Evolutionary conservation across 257 asterid species (phyloP).

Genomic region (Craterostigma plantagineum): DNA sequence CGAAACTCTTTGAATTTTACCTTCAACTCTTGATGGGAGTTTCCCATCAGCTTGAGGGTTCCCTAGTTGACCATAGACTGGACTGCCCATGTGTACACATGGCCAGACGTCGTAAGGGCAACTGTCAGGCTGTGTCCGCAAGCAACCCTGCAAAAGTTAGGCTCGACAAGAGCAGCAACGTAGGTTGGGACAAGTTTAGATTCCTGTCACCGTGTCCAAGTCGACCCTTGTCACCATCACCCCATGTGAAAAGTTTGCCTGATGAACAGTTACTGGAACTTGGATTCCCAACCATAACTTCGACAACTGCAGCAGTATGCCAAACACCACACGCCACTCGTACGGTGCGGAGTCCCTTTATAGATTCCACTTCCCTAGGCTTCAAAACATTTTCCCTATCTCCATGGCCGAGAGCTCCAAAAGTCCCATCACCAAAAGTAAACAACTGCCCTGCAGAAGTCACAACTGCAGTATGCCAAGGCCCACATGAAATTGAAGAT

Average conservation of each 20-base stretch:
- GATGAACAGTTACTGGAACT: constrained; percentile 77
- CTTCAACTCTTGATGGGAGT: constrained; percentile 71
- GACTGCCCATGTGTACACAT: constrained; percentile 82
- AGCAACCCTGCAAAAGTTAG: neutral
- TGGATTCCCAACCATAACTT: constrained; percentile 80
- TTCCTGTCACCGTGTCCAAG: constrained; percentile 87
- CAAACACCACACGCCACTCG: constrained; percentile 88
- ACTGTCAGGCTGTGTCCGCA: neutral
- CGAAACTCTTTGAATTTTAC: constrained; percentile 52
- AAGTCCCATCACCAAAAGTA: constrained; percentile 90
- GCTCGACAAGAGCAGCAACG: neutral
- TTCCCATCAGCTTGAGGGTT: constrained; percentile 76
- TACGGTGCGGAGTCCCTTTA: constrained; percentile 81
- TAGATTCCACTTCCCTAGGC: constrained; percentile 84
- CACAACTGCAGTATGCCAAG: constrained; percentile 94
- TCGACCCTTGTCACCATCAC: constrained; percentile 82
- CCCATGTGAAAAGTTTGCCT: constrained; percentile 90
- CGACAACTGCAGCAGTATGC: constrained; percentile 97
- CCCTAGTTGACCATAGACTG: constrained; percentile 86
- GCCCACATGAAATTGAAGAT: constrained; percentile 77
- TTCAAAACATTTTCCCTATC: constrained; percentile 45
- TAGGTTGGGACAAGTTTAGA: constrained; percentile 33
- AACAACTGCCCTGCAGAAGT: constrained; percentile 86
- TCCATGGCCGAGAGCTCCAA: constrained; percentile 94
- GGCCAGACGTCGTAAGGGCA: constrained; percentile 68